A percentile compares a stretch with the other conserved stretches of the same genome.
Evolutionary conservation across 163 green algal genomes (phyloP).

Genomic region (Chlamydomonas reinhardtii): DNA sequence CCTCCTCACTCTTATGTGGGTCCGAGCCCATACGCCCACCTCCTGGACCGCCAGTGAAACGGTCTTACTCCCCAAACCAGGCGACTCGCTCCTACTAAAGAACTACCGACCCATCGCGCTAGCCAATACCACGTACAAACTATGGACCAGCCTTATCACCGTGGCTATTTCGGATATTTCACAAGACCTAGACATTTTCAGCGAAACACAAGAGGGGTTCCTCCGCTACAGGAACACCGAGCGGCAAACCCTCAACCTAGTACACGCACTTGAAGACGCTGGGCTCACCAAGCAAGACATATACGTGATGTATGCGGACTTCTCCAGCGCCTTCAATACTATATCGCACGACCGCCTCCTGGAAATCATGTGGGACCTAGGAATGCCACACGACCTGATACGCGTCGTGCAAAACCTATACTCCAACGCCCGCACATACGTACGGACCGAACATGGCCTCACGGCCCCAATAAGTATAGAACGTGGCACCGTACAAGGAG

Average conservation of each 20-base stretch:
- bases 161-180: conserved; percentile 16
- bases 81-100: not conserved
- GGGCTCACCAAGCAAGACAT: conserved; percentile 19
- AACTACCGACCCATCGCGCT: conserved; percentile 57
- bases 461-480: conserved; percentile 40
- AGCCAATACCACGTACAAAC: conserved; percentile 46
- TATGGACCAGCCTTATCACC: conserved; percentile 54
- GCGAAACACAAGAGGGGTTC: conserved; percentile 52
- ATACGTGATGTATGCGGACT: conserved; percentile 49
- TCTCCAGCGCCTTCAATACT: conserved; percentile 62
- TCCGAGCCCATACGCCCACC: conserved; percentile 30
- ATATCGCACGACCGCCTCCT: conserved; percentile 67
- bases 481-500: conserved; percentile 48
- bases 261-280: conserved; percentile 52
- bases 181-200: conserved; percentile 2
- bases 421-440: conserved; percentile 31
- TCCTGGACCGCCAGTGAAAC: conserved; percentile 54
- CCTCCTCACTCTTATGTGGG: conserved; percentile 51
- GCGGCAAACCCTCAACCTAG: conserved; percentile 19
- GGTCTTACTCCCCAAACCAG: conserved; percentile 53
- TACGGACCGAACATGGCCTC: conserved; percentile 9
- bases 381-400: conserved; percentile 46
- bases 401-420: conserved; percentile 51
- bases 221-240: conserved; percentile 10
- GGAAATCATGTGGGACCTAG: conserved; percentile 59